phyloP scores from a whole-genome alignment of 2,329 filamentous ascomycete genomes.

The Alternaria postmessia region DNA sequence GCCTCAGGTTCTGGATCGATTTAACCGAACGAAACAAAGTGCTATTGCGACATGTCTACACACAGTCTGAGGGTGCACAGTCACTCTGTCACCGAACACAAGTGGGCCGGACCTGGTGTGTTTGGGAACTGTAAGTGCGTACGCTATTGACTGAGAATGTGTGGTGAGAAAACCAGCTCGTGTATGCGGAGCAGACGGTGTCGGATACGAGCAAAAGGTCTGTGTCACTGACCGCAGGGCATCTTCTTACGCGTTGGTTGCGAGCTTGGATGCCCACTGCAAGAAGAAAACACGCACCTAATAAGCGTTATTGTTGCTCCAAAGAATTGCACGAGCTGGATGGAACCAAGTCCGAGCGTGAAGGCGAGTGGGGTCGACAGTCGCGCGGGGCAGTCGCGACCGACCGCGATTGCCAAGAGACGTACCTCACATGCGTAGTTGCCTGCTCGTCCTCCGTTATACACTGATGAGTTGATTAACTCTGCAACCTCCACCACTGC shows the following conservation, averaged over 20 bases:
- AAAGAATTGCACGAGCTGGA: background rate
- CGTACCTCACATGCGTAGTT: slow-evolving; percentile 15
- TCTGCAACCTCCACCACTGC: background rate
- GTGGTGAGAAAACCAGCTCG: background rate
- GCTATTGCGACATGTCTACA: background rate
- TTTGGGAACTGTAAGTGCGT: background rate
- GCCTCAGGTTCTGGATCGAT: slow-evolving; percentile 23
- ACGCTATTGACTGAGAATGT: background rate
- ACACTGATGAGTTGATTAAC: background rate
- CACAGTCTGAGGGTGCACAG: background rate
- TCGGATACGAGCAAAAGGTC: background rate
- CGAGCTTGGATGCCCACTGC: background rate
- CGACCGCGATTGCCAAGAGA: slow-evolving; percentile 29
- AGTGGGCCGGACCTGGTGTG: background rate
- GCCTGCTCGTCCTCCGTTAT: slow-evolving; percentile 19
- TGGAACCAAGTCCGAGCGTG: background rate
- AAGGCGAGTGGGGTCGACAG: slow-evolving; percentile 14
- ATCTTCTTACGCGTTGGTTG: background rate
- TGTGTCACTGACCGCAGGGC: background rate
- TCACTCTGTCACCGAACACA: background rate
- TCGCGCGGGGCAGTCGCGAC: slow-evolving; percentile 31
- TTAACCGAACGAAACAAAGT: background rate
- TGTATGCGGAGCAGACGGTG: background rate
- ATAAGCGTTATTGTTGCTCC: background rate
- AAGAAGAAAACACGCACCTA: background rate